Percentiles rank a stretch among this genome's conserved stretches.
These are phyloP conservation scores for Fusarium ambrosium DNA, from an alignment of 2,329 filamentous ascomycete species.

Conservation along the genomic window DNA sequence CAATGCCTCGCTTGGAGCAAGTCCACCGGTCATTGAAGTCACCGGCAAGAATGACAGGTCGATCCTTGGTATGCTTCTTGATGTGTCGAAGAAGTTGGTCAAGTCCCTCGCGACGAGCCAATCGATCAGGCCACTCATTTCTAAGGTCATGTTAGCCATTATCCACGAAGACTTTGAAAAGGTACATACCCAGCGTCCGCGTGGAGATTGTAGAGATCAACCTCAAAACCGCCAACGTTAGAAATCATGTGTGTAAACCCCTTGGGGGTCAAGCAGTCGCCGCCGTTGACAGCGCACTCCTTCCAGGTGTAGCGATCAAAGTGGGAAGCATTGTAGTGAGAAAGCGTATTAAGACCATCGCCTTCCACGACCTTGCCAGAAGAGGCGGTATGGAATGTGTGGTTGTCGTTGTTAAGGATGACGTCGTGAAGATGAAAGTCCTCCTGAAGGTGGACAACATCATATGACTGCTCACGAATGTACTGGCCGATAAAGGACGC, in stretches of 20 bases:
- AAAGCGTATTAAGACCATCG: not conserved
- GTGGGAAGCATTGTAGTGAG: no score
- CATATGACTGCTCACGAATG: not conserved
- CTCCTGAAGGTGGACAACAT: not conserved
- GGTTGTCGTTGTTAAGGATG: not conserved
- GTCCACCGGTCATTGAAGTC: not conserved
- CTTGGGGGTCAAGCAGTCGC: not conserved
- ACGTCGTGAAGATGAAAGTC: not conserved
- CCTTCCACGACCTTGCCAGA: not conserved
- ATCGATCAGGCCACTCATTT: not conserved
- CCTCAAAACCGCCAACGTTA: not conserved
- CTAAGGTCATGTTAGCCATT: not conserved
- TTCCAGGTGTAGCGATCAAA: not conserved
- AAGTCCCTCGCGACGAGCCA: not conserved
- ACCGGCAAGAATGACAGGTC: not conserved
- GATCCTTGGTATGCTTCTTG: not conserved
- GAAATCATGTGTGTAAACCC: not conserved
- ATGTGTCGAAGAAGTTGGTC: not conserved
- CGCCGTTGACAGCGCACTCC: not conserved
- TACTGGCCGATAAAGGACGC: not conserved
- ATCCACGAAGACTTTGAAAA: rapidly evolving
- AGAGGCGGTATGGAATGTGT: not conserved
- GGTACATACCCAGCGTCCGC: conserved; percentile 60
- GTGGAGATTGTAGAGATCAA: conserved; percentile 72
- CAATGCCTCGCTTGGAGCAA: not conserved